Evolutionary conservation across 345 rosid species (phyloP), one percentile per base, ranked within the genome.

Genomic region (Acer negundo): DNA sequence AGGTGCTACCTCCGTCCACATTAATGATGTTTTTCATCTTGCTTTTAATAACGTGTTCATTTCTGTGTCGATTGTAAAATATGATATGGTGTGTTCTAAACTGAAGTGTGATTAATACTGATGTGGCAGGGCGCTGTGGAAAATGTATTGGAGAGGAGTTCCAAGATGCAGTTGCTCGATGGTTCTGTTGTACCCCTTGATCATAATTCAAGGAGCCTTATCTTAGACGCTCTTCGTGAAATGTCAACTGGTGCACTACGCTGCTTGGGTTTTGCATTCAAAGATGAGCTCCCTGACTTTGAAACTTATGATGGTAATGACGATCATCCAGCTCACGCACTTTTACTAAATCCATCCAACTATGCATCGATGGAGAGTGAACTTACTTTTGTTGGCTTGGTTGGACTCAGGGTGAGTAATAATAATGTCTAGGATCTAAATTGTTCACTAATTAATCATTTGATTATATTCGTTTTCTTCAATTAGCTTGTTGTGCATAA

Each of bases 71-170:
- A 17, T 49, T 66, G 59, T 65, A 16, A 26, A 55, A 53, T 12
- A 17, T 17, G 24, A 5, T 70, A 12, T 6, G 1, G 19, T 11
- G 22, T 26, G 15, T 67, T 75, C 70, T 75, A 56, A 80, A 46
- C 46, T 62, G 58, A 78, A 53, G 58, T 66, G 64, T 66, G 67
- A 70, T 59, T 59, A 7, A 59, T 59, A 59, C 23, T 44, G 23
- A 64, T 69, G 76, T 82, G 83, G 70, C 87, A 91, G 96, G 96
- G 96, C 66, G 93, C 93, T 58, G 96, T 91, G n/a, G 96, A 91
- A 61, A 91, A 84, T 79, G 20, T 91, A 69, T 59, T 91, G 77
- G 96, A 90, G 81, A 86, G 93, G 84, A 91, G 92, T 82, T 80
- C 86, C 15, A 78, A 80, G 76, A 47, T 91, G 78, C 93, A 88